phyloP scores from a whole-genome alignment of 768 basidiomycete species.

The Sarcodon sp. region DNA sequence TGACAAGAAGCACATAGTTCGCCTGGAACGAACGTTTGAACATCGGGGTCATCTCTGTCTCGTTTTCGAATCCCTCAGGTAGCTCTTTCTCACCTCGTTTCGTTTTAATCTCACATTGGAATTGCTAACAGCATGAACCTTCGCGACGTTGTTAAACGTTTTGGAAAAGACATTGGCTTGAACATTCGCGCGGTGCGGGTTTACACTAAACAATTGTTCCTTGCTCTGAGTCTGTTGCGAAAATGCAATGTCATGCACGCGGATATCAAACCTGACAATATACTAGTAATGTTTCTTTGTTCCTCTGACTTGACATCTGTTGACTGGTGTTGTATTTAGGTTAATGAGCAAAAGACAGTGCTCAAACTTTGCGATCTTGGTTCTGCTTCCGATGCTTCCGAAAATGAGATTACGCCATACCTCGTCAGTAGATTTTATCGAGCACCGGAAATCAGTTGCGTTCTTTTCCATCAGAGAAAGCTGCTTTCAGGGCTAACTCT shows the following conservation, averaged over 20 bases:
- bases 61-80: conserved; percentile 93
- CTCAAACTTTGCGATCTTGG: conserved; percentile 95
- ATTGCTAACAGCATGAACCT: conserved; percentile 77
- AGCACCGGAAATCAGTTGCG: conserved; percentile 93
- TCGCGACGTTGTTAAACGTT: conserved; percentile 93
- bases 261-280: conserved; percentile 98
- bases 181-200: conserved; percentile 96
- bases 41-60: conserved; percentile 94
- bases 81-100: conserved; percentile 7
- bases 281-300: conserved; percentile 46
- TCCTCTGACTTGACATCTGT: conserved; percentile 1
- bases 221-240: conserved; percentile 70
- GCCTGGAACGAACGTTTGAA: conserved; percentile 91
- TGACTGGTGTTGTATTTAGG: conserved; percentile 32
- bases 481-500: conserved; percentile 6
- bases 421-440: conserved; percentile 96
- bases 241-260: conserved; percentile 96
- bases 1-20: conserved; percentile 92
- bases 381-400: conserved; percentile 89
- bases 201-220: conserved; percentile 95
- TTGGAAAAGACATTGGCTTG: conserved; percentile 94
- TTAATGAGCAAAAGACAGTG: conserved; percentile 88
- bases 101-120: conserved; percentile 3
- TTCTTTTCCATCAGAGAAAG: conserved; percentile 8
- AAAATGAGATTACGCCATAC: conserved; percentile 97